These are phyloP conservation scores for Hemisphaericaspora xylanilytica DNA, from an alignment of 1,139 yeast species.

Conservation along the genomic window DNA sequence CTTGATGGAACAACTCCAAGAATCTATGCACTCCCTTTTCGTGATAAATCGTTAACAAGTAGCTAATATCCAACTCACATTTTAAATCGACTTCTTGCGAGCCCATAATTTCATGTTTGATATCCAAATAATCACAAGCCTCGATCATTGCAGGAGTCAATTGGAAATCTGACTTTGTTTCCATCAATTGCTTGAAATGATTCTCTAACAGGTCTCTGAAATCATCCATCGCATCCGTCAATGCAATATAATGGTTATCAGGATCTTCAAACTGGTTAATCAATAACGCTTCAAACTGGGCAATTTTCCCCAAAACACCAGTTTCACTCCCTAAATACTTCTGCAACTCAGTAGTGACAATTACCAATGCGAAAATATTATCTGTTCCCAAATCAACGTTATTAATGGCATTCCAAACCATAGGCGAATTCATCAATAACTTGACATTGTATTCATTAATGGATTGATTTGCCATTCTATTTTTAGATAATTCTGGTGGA, in stretches of 20 bases:
- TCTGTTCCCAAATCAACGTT: conserved; percentile 30
- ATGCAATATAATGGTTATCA: conserved; percentile 45
- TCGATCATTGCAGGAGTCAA: conserved; percentile 23
- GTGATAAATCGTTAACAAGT: conserved; percentile 30
- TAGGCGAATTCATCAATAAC: conserved; percentile 29
- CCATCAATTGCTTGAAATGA: conserved; percentile 15
- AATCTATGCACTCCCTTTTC: conserved; percentile 29
- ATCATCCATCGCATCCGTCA: conserved; percentile 32
- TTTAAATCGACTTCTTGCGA: conserved; percentile 11
- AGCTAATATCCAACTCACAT: conserved; percentile 25
- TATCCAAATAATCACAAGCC: conserved; percentile 15
- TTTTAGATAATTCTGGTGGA: conserved; percentile 7
- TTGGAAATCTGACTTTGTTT: conserved; percentile 2
- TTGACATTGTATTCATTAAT: conserved; percentile 16
- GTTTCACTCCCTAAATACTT: conserved; percentile 14
- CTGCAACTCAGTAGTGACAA: conserved; percentile 26
- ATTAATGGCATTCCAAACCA: conserved; percentile 28
- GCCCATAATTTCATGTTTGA: conserved; percentile 5
- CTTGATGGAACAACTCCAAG: conserved; percentile 26
- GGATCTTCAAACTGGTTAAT: conserved; percentile 52
- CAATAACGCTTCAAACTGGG: conserved; percentile 37
- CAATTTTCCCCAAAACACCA: conserved; percentile 20
- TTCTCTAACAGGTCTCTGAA: conserved; percentile 24
- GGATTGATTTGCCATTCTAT: conserved; percentile 9
- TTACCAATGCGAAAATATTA: conserved; percentile 35